Percentiles rank a stretch among this genome's conserved stretches.
Conservation (phyloP, 805 yeast species). For the Clavispora asparagi region DNA sequence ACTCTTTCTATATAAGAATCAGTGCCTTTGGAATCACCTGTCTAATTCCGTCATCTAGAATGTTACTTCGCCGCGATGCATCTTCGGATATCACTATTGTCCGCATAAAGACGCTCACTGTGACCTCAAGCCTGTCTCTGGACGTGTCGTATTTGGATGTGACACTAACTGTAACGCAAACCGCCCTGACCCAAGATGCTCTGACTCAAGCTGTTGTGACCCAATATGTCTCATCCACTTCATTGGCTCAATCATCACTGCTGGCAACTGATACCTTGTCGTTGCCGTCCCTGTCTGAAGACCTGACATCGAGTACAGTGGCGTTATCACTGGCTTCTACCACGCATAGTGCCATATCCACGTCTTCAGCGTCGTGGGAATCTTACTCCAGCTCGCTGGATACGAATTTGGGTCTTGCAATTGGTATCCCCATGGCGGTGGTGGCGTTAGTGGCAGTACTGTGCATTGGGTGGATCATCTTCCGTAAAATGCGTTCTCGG, state of each 20-base stretch:
- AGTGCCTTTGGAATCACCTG: too few species aligned
- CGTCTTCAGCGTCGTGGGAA: neutral
- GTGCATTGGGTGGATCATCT: neutral
- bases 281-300: too few species aligned
- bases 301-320: too few species aligned
- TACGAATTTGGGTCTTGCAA: conserved; percentile 25
- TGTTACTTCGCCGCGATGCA: neutral
- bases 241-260: neutral
- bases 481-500: neutral
- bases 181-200: neutral
- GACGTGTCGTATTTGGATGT: neutral
- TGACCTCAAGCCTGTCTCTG: neutral
- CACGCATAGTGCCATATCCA: neutral
- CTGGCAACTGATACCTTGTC: neutral
- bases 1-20: neutral
- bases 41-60: neutral
- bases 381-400: neutral
- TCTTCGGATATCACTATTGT: neutral
- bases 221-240: neutral
- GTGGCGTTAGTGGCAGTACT: conserved; percentile 10
- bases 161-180: neutral
- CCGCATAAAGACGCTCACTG: neutral
- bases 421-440: conserved; percentile 29
- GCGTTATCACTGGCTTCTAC: neutral
- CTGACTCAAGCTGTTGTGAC: neutral